Percentiles rank a stretch among this genome's conserved stretches.
These are phyloP conservation scores for Tetratostichococcus sp. DNA, from an alignment of 139 green algal species.

Conservation along the genomic window DNA sequence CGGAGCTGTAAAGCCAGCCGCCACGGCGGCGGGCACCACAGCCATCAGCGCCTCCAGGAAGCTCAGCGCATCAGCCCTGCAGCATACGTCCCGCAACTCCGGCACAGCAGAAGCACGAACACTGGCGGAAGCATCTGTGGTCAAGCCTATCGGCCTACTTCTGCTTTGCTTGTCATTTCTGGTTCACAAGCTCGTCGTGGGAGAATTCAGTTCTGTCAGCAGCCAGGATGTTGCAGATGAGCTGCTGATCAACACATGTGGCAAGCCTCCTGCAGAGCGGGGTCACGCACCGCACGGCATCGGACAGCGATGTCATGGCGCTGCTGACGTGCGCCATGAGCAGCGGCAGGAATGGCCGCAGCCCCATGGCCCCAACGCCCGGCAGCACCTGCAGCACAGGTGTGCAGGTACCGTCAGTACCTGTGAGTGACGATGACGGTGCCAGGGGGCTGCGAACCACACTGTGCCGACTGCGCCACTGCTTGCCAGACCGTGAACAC, in stretches of 20 bases:
- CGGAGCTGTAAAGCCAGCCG: constrained; percentile 29
- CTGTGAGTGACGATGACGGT: no score
- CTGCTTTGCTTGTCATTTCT: no score
- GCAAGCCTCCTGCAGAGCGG: not conserved
- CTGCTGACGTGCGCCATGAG: constrained; percentile 76
- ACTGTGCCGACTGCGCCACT: no score
- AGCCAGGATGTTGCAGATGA: not conserved
- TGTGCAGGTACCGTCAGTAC: no score
- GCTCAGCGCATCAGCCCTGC: constrained; percentile 44
- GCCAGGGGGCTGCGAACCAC: no score
- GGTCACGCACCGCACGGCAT: constrained; percentile 20
- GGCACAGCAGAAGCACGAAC: no score
- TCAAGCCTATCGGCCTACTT: no score
- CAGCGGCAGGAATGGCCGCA: constrained; percentile 74
- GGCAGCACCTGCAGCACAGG: constrained; percentile 45
- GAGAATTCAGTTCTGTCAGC: not conserved
- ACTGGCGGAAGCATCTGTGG: no score
- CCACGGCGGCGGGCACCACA: constrained; percentile 41
- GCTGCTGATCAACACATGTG: not conserved
- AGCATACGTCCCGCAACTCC: not conserved
- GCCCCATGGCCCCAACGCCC: constrained; percentile 25
- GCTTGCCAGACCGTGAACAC: no score
- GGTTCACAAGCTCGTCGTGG: no score
- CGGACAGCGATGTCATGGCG: constrained; percentile 56
- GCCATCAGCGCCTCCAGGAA: constrained; percentile 68